Base-by-base conservation (phyloP, 345 rosid genomes). In the Bruguiera parviflora region DNA sequence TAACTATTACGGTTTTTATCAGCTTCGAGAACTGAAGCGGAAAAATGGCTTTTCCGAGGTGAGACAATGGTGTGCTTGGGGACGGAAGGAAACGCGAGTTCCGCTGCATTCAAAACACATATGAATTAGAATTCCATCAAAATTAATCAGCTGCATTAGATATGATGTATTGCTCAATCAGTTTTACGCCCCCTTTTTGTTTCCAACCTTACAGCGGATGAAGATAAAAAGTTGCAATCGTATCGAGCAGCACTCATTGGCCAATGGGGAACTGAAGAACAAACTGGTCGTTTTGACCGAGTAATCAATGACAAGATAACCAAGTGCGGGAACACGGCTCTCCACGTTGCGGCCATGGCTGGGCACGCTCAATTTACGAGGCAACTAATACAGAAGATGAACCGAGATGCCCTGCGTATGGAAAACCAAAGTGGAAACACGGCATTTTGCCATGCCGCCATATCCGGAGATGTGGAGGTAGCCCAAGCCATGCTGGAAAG, bases 331-430 rank as follows among this genome's bases (percentile, higher is more conserved):
- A 53, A 72, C 22, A 72, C 75, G 0, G 46, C 65, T 58, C 75
- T 72, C 43, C 76, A 77, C 69, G 53, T 77, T 58, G 80, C 80
- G 6, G 80, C 73, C 5, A 63, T 51, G 3, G 61, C 76, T 1
- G 60, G 67, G 21, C 76, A 77, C 22, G 53, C 73, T 16, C 16
- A 21, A 2, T 77, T 77, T 64, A 76, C 72, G 8, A 33, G 32
- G 43, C 39, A 72, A 27, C 49, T 77, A 57, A 61, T 77, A 28
- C 22, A 22, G 31, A 33, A 20, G 39, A 77, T 77, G 80, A 58
- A 57, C 15, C 16, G 8, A 5, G 53, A 29, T 2, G 76, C 68
- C 11, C 0, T 64, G 32, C 58, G 52, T 19, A 27, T 63, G 4
- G 27, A 31, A 25, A 43, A 43, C 3, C 28, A 27, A 27, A 27